A percentile compares a stretch with the other conserved stretches of the same genome.
Conservation (phyloP, 495 filamentous ascomycete genomes). For the Penicillium roqueforti region DNA sequence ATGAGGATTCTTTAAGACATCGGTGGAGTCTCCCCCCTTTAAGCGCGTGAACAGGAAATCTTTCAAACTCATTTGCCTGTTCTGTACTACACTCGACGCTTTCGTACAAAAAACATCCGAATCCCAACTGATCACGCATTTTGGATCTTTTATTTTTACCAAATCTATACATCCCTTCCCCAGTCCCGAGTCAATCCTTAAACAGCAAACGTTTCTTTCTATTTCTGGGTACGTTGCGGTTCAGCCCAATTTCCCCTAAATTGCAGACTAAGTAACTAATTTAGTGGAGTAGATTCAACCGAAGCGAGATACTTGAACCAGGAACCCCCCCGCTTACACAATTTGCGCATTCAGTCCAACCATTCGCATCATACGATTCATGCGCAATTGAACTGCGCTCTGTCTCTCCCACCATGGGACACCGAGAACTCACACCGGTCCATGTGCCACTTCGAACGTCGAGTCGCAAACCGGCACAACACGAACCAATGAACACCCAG, state of each 20-base stretch:
- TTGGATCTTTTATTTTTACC: not conserved
- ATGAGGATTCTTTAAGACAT: slow-evolving; percentile 6
- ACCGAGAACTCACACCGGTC: slow-evolving; percentile 20
- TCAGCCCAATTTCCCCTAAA: not conserved
- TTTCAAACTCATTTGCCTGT: not conserved
- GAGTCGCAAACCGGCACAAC: slow-evolving; percentile 22
- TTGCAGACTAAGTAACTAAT: not conserved
- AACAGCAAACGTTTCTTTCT: not conserved
- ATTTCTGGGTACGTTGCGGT: not conserved
- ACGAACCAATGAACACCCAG: slow-evolving; percentile 17
- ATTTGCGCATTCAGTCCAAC: not conserved
- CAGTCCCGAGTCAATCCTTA: not conserved
- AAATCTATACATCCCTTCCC: not conserved
- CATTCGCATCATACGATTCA: slow-evolving; percentile 4
- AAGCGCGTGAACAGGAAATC: slow-evolving; percentile 2
- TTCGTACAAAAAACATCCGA: slow-evolving; percentile 10
- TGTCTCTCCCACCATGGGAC: slow-evolving; percentile 14
- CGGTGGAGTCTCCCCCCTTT: slow-evolving; percentile 20
- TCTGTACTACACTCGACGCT: not conserved
- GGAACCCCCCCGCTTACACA: not conserved
- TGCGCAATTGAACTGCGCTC: not conserved
- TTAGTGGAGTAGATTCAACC: slow-evolving; percentile 8
- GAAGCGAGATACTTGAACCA: slow-evolving; percentile 2
- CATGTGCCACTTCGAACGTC: slow-evolving; percentile 33
- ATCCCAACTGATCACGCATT: not conserved